Conservation (phyloP, 2,329 filamentous ascomycete genomes). For the Pseudogymnoascus sp. region DNA sequence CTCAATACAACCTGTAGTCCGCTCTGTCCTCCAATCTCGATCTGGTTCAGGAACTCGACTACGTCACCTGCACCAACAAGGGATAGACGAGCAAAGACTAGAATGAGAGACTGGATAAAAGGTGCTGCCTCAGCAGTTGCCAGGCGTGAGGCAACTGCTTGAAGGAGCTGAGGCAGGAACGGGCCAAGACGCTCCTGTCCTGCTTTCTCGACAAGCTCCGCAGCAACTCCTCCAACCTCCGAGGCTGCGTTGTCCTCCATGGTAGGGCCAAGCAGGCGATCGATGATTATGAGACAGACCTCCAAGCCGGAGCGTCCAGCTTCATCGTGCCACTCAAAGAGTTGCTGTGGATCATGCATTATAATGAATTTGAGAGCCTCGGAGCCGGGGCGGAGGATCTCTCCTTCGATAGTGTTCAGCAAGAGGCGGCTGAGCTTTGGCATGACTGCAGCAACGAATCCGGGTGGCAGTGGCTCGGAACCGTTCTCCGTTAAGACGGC, state of each 20-base stretch:
- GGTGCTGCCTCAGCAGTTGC: constrained; percentile 73
- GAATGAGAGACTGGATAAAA: constrained; percentile 90
- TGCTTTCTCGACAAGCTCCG: constrained; percentile 90
- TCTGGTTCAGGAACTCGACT: constrained; percentile 79
- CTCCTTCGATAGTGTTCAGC: constrained; percentile 75
- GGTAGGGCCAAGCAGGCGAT: constrained; percentile 70
- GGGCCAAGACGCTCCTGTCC: constrained; percentile 85
- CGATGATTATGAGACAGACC: constrained; percentile 82
- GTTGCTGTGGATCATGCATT: constrained; percentile 78
- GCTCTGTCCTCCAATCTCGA: constrained; percentile 68
- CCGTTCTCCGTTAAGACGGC: constrained; percentile 74
- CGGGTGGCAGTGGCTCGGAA: constrained; percentile 72
- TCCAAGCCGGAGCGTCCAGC: constrained; percentile 76
- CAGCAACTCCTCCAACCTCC: constrained; percentile 91
- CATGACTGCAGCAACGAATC: constrained; percentile 76
- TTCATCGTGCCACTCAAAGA: constrained; percentile 78
- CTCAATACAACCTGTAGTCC: constrained; percentile 82
- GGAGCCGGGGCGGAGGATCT: constrained; percentile 78
- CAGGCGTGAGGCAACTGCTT: constrained; percentile 78
- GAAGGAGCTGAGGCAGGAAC: constrained; percentile 77
- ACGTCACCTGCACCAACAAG: constrained; percentile 80
- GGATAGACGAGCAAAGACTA: constrained; percentile 88
- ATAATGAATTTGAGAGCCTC: constrained; percentile 84
- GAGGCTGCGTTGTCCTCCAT: constrained; percentile 91
- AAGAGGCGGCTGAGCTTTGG: constrained; percentile 79